These are phyloP conservation scores for Albizia julibrissin DNA, from an alignment of 306 rosid species.

Conservation along the genomic window DNA sequence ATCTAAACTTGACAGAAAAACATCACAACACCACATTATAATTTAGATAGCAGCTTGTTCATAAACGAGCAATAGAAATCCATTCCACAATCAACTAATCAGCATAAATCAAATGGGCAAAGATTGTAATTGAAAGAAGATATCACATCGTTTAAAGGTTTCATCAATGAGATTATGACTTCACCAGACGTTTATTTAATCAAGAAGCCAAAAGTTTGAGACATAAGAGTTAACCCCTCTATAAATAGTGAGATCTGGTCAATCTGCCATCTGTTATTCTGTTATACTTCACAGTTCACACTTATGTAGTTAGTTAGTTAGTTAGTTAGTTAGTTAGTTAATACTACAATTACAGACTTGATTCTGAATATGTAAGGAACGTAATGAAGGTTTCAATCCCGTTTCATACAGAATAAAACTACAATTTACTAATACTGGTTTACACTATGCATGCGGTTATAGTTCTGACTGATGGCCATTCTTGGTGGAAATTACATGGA, in stretches of 20 bases:
- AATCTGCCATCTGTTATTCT: not conserved
- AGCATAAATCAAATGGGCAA: not conserved
- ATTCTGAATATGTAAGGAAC: not conserved
- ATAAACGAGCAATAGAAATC: not conserved
- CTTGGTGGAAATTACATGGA: not conserved
- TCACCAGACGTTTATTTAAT: not conserved
- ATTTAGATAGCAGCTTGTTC: not conserved
- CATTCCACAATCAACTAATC: not conserved
- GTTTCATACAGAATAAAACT: not conserved
- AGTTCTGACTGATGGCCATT: not conserved
- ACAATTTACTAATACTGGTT: not conserved
- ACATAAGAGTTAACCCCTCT: not conserved
- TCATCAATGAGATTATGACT: not conserved
- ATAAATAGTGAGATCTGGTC: not conserved
- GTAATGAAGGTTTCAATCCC: not conserved
- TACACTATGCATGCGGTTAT: not conserved
- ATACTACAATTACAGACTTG: not conserved
- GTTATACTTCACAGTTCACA: not conserved
- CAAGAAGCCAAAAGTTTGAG: not conserved
- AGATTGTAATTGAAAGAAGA: not conserved
- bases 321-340: not conserved
- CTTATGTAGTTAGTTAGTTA: not conserved
- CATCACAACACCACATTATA: not conserved
- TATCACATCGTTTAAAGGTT: not conserved
- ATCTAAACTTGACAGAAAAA: conserved; percentile 45